Conservation (phyloP, 148 eudicot species). For the Spergularia marina region DNA sequence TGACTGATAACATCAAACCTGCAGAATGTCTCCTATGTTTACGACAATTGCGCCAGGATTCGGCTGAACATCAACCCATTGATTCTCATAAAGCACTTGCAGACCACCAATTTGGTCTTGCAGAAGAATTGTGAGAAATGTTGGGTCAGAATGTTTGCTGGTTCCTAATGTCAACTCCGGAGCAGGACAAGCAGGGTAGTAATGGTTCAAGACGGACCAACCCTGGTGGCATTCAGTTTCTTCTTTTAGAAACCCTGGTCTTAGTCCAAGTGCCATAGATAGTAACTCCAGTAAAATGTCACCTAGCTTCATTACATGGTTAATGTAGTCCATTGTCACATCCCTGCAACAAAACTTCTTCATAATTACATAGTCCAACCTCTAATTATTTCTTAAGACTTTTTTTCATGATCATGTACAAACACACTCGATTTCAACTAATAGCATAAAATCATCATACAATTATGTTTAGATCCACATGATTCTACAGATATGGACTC, state of each 20-base stretch:
- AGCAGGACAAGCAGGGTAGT: constrained; percentile 40
- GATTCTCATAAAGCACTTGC: constrained; percentile 24
- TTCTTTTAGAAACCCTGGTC: constrained; percentile 30
- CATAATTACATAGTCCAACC: too few species aligned
- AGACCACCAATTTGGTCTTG: constrained; percentile 35
- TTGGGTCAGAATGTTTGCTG: constrained; percentile 13
- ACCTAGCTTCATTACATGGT: constrained; percentile 37
- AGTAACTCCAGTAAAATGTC: constrained; percentile 34
- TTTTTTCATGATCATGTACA: too few species aligned
- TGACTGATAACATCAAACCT: not conserved
- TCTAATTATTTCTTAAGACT: too few species aligned
- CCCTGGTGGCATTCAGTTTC: constrained; percentile 36
- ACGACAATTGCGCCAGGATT: constrained; percentile 17
- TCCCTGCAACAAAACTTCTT: constrained; percentile 25
- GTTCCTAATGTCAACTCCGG: constrained; percentile 24
- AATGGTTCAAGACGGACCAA: constrained; percentile 30
- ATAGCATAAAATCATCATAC: too few species aligned
- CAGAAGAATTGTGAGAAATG: constrained; percentile 25
- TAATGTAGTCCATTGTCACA: constrained; percentile 34
- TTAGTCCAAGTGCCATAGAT: constrained; percentile 52
- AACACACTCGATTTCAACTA: too few species aligned
- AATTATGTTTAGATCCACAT: too few species aligned
- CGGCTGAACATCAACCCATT: constrained; percentile 29
- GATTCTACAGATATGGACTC: too few species aligned
- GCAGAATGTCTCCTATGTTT: constrained; percentile 25